Base-by-base conservation (phyloP, 306 rosid genomes). In the Canavalia gladiata region DNA sequence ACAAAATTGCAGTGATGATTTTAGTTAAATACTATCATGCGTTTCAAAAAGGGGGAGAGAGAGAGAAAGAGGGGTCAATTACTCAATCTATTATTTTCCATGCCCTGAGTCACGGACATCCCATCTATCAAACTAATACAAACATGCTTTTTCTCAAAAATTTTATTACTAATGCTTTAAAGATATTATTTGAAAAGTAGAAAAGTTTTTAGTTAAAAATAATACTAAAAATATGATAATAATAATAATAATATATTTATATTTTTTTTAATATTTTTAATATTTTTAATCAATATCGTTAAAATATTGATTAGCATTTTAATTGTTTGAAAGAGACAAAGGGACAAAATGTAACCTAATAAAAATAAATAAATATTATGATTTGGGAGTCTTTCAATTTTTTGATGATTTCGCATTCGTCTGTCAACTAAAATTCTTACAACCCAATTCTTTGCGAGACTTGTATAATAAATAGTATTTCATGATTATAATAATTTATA, bases 51-150 rank as follows among this genome's bases (percentile, higher is more conserved):
- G 5, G n/a, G n/a, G n/a, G n/a, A 57, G 11, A 29, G 29, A 5
- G 8, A 8, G 8, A 18, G 25, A 18, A 18, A 56, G 35, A 56
- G 11, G 34, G 3, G 56, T 50, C 25, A 18, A 18, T 18, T 4
- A 2, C 41, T 2, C 58, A n/a, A 63, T 37, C 37, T 10, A 29
- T 67, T 25, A 28, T 69, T 51, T 71, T 51, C n/a, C 30, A 9
- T 46, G 0, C 12, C 75, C 41, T 29, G 8, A 34, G 6, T 77
- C 82, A 77, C 82, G 82, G 66, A n/a, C 35, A 52, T 77, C 67
- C 49, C 29, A 10, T 51, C 33, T n/a, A n/a, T 37, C 28, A 12
- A 4, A 28, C 49, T 4, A 28, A 46, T 13, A 3, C 72, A 47
- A 13, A 62, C 31, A 10, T 12, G 0, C 18, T 77, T 37, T 18